These are phyloP conservation scores for Coniochaeta pulveracea DNA, from an alignment of 2,329 filamentous ascomycete species.

Conservation along the genomic window DNA sequence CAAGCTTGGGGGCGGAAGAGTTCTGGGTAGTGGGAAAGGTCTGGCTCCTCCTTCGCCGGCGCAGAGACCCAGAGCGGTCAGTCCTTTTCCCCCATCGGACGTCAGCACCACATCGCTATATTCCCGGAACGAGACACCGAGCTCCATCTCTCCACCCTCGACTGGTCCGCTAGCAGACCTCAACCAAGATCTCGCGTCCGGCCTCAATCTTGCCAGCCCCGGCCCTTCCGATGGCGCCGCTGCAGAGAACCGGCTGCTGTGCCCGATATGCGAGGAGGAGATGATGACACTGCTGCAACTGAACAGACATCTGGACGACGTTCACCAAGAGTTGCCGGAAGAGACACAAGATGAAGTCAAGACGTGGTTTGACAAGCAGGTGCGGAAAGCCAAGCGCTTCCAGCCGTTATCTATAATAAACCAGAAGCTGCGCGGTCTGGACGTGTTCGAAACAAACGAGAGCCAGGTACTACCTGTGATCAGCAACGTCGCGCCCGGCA, in stretches of 20 bases:
- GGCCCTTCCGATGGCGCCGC: slow-evolving; percentile 41
- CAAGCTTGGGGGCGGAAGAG: slow-evolving; percentile 84
- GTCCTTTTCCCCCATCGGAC: slow-evolving; percentile 43
- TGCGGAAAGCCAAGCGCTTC: slow-evolving; percentile 85
- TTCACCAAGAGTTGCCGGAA: slow-evolving; percentile 79
- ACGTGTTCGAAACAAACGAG: slow-evolving; percentile 90
- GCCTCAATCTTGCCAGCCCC: slow-evolving; percentile 56
- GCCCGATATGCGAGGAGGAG: slow-evolving; percentile 96
- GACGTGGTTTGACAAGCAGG: slow-evolving; percentile 93
- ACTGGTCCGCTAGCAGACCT: slow-evolving; percentile 57
- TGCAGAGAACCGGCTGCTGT: slow-evolving; percentile 61
- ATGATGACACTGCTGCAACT: slow-evolving; percentile 96
- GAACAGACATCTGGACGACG: slow-evolving; percentile 77
- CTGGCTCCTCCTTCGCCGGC: slow-evolving; percentile 52
- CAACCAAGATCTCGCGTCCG: slow-evolving; percentile 68
- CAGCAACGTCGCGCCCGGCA: slow-evolving; percentile 20
- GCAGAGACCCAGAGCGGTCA: slow-evolving; percentile 28
- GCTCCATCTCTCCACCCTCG: slow-evolving; percentile 43
- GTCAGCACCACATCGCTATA: slow-evolving; percentile 64
- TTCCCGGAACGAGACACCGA: slow-evolving; percentile 44
- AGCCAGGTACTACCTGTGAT: slow-evolving; percentile 26
- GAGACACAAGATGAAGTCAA: slow-evolving; percentile 89
- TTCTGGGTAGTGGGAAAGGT: slow-evolving; percentile 77
- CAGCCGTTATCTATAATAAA: slow-evolving; percentile 85
- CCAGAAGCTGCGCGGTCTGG: slow-evolving; percentile 83